Evolutionary conservation across 495 filamentous ascomycete genomes (phyloP), one percentile per base, ranked within the genome.

Genomic region (Staphylotrichum longicolle): DNA sequence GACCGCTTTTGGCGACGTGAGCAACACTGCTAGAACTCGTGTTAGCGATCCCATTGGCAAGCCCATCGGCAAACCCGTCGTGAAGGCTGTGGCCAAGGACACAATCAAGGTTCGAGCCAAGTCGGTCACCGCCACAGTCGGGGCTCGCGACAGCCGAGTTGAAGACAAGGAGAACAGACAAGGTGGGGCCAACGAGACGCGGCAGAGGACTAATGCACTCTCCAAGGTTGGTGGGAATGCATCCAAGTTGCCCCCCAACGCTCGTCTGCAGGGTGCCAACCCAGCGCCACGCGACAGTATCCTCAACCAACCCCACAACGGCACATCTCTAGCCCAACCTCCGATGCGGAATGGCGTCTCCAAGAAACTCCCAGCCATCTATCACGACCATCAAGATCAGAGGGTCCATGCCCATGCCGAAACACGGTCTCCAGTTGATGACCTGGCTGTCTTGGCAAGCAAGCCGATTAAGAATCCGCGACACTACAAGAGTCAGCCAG

Each of bases 1-100:
- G 61, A 86, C 85, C 42, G 89, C 84, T 14, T 91, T 94, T 72
- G 88, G 83, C 14, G 92, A 96, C 69, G 80, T 92, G 41, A 93
- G 86, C 80, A 92, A 91, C 70, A 88, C 80, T 14, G 72, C 77
- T 35, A 87, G 86, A 66, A 66, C 75, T 32, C 66, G 79, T 11
- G 60, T 51, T 41, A 77, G 68, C 35, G 75, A 74, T 58, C 81
- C 72, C 82, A 57, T 61, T 65, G 54, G 78, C 72, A 89, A 87
- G 72, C 74, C 73, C 82, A 56, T 61, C 65, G 51, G 77, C 72
- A 42, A 33, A 10, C 12, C 37, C 37, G 37, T 6, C 2, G 10
- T 27, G 20, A 27, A 27, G 20, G 20, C 37, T 39, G 37, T 44
- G 4, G 41, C 4, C 52, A 89, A 86, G 72, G 74, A 68, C 27